Base-by-base conservation (phyloP, 371 early-diverging fungal genomes). In the Blakeslea trispora region DNA sequence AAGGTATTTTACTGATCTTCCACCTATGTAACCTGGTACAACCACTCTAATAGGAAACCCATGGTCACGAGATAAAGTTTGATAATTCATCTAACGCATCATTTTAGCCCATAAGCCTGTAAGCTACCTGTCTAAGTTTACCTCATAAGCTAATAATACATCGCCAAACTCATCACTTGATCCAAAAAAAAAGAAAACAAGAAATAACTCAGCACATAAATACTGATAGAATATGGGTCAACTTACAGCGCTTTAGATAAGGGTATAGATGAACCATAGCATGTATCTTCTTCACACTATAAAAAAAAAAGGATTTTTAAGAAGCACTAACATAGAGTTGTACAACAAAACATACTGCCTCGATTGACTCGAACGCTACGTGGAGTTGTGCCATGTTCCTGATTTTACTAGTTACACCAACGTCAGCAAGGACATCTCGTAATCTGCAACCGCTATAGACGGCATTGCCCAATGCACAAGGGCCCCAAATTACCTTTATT, bases 201-300 rank as follows among this genome's bases (percentile, higher is more conserved):
- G 43, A 6, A 43, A 52, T 19, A 11, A n/a, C n/a, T n/a, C n/a
- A n/a, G 37, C 37, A 17, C 18, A 6, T 8, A 23, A 6, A 5
- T 40, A 8, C 5, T 42, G 31, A 32, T 5, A 45, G 13, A 9
- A 43, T 9, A n/a, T n/a, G n/a, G n/a, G n/a, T 42, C 13, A 14
- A 60, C 77, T 64, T 79, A 81, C 84, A 92, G 66, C 11, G 87
- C 94, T 71, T 90, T 92, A 34, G 79, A 69, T 22, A 91, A 64
- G 4, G 94, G 93, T 23, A 95, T 88, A 5, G 91, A 90, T 23
- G 90, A 85, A 6, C 92, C 93, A 64, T 95, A 95, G 49, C 85
- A 81, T 24, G 54, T 74, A 50, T 89, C 88, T 35, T 89, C 88
- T 24, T 78, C 74, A 23, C 80, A 78, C 79, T 78, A 34, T 34